phyloP scores from a whole-genome alignment of 2,329 filamentous ascomycete species.

The Aspergillus caelatus region DNA sequence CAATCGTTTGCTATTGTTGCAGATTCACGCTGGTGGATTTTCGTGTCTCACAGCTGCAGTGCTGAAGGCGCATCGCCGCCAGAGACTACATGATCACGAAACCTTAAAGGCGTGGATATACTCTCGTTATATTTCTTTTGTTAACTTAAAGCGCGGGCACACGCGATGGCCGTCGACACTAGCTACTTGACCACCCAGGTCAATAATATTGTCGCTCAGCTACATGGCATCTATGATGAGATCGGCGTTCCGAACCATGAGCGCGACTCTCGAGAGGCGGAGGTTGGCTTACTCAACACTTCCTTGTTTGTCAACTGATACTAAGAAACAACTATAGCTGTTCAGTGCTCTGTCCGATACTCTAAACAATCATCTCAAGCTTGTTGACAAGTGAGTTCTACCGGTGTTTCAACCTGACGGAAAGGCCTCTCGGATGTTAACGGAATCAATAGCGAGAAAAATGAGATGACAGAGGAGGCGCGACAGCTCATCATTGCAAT shows the following conservation, averaged over 20 bases:
- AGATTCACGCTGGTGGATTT: conserved; percentile 21
- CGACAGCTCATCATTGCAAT: conserved; percentile 82
- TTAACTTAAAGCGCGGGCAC: conserved; percentile 8
- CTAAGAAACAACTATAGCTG: conserved; percentile 59
- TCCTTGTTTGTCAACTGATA: conserved; percentile 1
- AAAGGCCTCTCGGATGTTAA: not conserved
- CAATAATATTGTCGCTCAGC: conserved; percentile 86
- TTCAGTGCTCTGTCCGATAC: conserved; percentile 91
- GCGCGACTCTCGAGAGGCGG: conserved; percentile 82
- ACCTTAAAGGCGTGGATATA: conserved; percentile 1
- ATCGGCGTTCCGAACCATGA: conserved; percentile 95
- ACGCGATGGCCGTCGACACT: conserved; percentile 71
- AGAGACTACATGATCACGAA: conserved; percentile 15
- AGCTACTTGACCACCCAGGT: conserved; percentile 94
- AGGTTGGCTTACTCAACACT: conserved; percentile 61
- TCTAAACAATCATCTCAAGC: conserved; percentile 82
- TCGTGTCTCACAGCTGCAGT: conserved; percentile 11
- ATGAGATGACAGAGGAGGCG: conserved; percentile 85
- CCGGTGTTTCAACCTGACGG: not conserved
- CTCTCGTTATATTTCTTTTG: conserved; percentile 8
- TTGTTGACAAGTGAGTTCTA: conserved; percentile 67
- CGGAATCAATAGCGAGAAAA: conserved; percentile 69
- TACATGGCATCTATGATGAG: conserved; percentile 95
- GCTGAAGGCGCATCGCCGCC: conserved; percentile 21
- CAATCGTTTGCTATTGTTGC: conserved; percentile 21